Evolutionary conservation across 345 rosid genomes (phyloP).

Genomic region (Murraya paniculata): DNA sequence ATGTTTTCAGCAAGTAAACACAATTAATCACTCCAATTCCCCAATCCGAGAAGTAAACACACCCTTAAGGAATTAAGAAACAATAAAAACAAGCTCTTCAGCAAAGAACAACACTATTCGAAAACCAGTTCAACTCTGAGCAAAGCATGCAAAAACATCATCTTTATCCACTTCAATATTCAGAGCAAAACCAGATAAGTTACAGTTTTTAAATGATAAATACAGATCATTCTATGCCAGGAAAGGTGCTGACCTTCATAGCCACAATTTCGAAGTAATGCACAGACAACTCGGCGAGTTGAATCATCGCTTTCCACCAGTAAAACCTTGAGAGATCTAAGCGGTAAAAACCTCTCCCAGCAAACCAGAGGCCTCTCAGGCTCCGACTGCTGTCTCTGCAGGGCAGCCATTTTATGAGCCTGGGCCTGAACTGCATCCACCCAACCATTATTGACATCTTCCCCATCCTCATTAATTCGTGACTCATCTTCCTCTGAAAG

Average conservation of each 20-base stretch:
- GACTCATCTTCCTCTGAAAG: conserved; percentile 47
- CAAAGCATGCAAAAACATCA: neutral
- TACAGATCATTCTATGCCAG: neutral
- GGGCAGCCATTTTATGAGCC: conserved; percentile 5
- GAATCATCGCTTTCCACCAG: conserved; percentile 48
- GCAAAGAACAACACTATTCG: neutral
- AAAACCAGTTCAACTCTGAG: neutral
- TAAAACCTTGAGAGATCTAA: conserved; percentile 40
- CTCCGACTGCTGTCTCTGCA: conserved; percentile 25
- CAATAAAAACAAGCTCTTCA: neutral
- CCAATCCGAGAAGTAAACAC: no score
- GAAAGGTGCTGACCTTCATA: conserved; percentile 33
- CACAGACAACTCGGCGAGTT: conserved; percentile 37
- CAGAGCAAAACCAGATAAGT: neutral
- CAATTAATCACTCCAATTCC: no score
- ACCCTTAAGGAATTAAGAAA: neutral
- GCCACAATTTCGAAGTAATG: conserved; percentile 43
- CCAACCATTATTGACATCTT: conserved; percentile 20
- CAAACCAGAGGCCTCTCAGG: conserved; percentile 23
- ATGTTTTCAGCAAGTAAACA: no score
- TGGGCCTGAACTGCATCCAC: conserved; percentile 20
- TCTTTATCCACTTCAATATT: neutral
- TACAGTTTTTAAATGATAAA: neutral
- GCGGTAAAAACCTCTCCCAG: conserved; percentile 41
- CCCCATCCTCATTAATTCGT: conserved; percentile 29